A percentile compares a stretch with the other conserved stretches of the same genome.
phyloP scores from a whole-genome alignment of 345 rosid genomes.

The Aurinia saxatilis region DNA sequence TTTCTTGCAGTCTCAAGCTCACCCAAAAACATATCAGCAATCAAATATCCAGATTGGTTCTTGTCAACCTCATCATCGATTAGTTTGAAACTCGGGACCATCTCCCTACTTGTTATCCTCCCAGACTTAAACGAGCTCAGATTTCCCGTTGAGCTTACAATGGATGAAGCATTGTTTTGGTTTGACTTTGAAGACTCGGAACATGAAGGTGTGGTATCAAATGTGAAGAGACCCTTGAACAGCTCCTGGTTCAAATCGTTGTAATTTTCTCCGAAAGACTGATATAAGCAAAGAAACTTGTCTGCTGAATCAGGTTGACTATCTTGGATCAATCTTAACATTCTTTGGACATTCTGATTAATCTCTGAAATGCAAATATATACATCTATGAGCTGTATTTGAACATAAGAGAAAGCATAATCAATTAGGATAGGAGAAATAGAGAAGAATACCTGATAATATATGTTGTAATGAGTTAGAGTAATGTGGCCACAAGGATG shows the following conservation, averaged over 20 bases:
- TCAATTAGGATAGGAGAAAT: neutral
- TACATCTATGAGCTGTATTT: neutral
- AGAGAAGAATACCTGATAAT: conserved; percentile 36
- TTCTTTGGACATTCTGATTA: neutral
- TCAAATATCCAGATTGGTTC: conserved; percentile 23
- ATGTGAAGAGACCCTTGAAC: conserved; percentile 4
- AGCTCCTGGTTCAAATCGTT: conserved; percentile 22
- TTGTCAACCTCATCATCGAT: conserved; percentile 33
- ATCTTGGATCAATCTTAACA: conserved; percentile 7
- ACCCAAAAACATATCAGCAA: conserved; percentile 20
- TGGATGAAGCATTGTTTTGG: conserved; percentile 22
- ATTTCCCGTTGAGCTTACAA: conserved; percentile 27
- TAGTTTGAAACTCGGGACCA: conserved; percentile 31
- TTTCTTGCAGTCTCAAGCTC: conserved; percentile 34
- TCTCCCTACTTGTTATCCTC: conserved; percentile 27
- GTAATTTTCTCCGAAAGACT: conserved; percentile 21
- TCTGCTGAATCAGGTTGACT: neutral
- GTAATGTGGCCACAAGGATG: conserved; percentile 27
- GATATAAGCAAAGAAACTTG: conserved; percentile 16
- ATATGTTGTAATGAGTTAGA: conserved; percentile 44
- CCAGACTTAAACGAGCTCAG: neutral
- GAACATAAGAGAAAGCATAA: no score
- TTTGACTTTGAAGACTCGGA: conserved; percentile 19
- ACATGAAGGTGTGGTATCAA: conserved; percentile 16
- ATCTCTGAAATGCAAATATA: conserved; percentile 9